Percentiles rank a stretch among this genome's conserved stretches.
Conservation (phyloP, 202 grass and related monocot genomes). For the Cymbopogon flexuosus region DNA sequence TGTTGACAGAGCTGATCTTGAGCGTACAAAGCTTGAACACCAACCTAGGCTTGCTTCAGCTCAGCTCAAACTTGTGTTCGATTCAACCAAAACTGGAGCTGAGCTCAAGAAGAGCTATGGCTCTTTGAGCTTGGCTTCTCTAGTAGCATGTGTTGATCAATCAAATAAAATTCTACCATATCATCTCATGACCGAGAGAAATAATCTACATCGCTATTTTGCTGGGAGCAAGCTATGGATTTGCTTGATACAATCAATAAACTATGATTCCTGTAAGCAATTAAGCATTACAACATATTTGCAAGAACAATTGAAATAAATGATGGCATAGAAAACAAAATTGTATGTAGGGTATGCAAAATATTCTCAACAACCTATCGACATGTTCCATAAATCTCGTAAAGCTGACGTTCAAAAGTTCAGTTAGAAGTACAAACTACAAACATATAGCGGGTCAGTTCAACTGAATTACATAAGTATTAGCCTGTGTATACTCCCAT, state of each 20-base stretch:
- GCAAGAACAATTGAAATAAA: neutral
- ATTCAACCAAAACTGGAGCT: neutral
- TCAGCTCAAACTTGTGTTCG: neutral
- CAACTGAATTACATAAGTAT: neutral
- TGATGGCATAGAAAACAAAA: neutral
- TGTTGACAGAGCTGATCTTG: neutral
- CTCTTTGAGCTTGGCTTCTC: neutral
- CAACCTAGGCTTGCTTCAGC: neutral
- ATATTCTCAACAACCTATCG: neutral
- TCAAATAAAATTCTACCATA: neutral
- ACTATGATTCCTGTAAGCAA: neutral
- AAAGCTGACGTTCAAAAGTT: neutral
- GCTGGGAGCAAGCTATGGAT: neutral
- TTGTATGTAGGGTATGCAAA: neutral
- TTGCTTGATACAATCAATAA: neutral
- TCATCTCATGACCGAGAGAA: neutral
- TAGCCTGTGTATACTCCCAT: neutral
- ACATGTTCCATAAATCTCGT: conserved; percentile 1
- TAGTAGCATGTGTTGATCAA: neutral
- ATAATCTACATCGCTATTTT: neutral
- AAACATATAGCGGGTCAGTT: neutral
- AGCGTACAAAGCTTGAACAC: neutral
- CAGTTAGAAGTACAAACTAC: neutral
- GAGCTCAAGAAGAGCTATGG: neutral
- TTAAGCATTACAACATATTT: neutral